These are phyloP conservation scores for Metschnikowia rubicola DNA, from an alignment of 805 yeast species.

Conservation along the genomic window DNA sequence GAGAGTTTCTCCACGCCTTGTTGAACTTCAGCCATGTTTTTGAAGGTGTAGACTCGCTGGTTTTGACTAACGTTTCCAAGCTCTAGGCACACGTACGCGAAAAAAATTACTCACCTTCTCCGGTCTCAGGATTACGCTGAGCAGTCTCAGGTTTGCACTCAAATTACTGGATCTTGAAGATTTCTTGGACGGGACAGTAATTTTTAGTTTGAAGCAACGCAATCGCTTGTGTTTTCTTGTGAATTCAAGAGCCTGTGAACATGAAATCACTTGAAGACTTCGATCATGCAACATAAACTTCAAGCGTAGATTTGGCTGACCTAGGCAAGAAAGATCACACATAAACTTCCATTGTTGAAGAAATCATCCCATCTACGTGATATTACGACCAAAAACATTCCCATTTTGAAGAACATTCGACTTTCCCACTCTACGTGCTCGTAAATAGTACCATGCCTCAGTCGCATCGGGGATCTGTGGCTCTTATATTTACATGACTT, in stretches of 20 bases:
- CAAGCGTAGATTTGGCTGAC: no score
- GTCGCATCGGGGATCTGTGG: background rate
- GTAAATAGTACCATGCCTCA: background rate
- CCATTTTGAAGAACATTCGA: no score
- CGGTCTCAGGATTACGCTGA: conserved; percentile 10
- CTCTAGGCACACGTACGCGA: conserved; percentile 1
- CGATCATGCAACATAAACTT: no score
- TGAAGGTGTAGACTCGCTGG: background rate
- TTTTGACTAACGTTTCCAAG: no score
- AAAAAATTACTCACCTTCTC: conserved; percentile 5
- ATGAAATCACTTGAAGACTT: no score
- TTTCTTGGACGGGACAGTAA: background rate
- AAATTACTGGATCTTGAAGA: background rate
- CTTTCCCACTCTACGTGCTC: no score
- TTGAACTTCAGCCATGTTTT: conserved; percentile 18
- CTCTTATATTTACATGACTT: conserved; percentile 9
- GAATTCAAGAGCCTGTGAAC: no score
- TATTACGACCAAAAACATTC: no score
- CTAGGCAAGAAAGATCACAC: no score
- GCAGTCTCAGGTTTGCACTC: background rate
- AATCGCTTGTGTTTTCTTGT: no score
- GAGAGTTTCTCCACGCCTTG: conserved; percentile 18
- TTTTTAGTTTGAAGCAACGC: background rate
- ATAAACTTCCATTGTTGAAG: no score
- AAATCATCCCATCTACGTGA: no score